These are phyloP conservation scores for Cyclospora cayetanensis DNA, from an alignment of 169 alveolate species.

Conservation along the genomic window DNA sequence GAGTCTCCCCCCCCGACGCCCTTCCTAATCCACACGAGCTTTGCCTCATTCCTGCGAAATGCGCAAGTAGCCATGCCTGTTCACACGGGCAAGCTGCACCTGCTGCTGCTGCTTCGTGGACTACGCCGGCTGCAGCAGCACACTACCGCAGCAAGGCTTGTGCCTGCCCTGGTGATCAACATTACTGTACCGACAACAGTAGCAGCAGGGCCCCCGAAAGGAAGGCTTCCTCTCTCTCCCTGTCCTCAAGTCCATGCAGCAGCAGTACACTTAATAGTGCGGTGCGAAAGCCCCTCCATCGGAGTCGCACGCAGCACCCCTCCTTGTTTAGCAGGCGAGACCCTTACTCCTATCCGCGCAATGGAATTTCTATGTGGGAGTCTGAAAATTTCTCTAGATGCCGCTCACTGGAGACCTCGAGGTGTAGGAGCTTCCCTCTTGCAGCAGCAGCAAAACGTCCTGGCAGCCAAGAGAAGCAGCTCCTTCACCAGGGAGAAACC, in stretches of 20 bases:
- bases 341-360: too few relatives aligned
- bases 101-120: slow-evolving; percentile 22
- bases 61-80: background rate
- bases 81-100: background rate
- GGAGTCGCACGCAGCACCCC: too few relatives aligned
- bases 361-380: too few relatives aligned
- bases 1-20: background rate
- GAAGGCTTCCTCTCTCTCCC: background rate
- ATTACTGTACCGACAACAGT: background rate
- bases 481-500: too few relatives aligned
- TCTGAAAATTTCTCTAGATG: too few relatives aligned
- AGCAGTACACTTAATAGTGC: background rate
- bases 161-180: background rate
- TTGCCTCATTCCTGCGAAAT: background rate
- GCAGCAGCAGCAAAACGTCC: too few relatives aligned
- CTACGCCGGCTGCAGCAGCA: background rate
- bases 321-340: too few relatives aligned
- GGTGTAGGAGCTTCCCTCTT: too few relatives aligned
- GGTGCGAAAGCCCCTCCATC: background rate
- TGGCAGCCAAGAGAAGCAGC: too few relatives aligned
- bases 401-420: too few relatives aligned
- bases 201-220: background rate
- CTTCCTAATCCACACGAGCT: background rate
- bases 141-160: background rate
- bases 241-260: background rate